Conservation (phyloP, 169 alveolate genomes). For the Plasmodium coatneyi region DNA sequence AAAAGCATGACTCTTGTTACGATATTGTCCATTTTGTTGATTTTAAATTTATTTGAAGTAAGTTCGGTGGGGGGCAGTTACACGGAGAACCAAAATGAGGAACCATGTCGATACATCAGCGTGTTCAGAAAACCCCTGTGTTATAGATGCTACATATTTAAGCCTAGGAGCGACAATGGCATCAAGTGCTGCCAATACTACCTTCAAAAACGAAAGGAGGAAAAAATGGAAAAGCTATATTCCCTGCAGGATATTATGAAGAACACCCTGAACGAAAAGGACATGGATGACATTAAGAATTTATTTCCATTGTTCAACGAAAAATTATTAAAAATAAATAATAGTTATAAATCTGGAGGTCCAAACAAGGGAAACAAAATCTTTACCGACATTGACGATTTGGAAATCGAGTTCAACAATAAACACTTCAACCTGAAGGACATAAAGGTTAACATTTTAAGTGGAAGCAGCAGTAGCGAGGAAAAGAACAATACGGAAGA, state of each 20-base stretch:
- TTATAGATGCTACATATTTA: conserved; percentile 32
- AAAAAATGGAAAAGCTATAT: background rate
- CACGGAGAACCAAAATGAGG: conserved; percentile 10
- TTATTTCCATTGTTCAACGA: conserved; percentile 36
- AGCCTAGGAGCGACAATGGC: background rate
- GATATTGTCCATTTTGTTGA: conserved; percentile 10
- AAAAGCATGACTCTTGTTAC: conserved; percentile 17
- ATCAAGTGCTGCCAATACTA: conserved; percentile 14
- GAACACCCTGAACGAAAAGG: conserved; percentile 12
- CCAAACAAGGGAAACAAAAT: background rate
- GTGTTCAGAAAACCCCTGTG: conserved; percentile 20
- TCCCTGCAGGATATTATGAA: conserved; percentile 43
- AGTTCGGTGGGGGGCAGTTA: background rate
- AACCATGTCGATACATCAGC: conserved; percentile 1
- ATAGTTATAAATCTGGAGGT: background rate
- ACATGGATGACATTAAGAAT: conserved; percentile 25
- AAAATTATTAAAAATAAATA: conserved; percentile 19
- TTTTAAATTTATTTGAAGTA: conserved; percentile 2
- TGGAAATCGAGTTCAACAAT: conserved; percentile 40
- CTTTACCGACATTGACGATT: conserved; percentile 24
- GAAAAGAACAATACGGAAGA: background rate
- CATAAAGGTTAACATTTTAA: conserved; percentile 36
- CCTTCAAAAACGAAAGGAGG: background rate
- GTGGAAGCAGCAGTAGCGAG: background rate
- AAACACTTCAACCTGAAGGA: conserved; percentile 50